These are phyloP conservation scores for Circinella umbellata DNA, from an alignment of 371 early-diverging fungal species.

Conservation along the genomic window DNA sequence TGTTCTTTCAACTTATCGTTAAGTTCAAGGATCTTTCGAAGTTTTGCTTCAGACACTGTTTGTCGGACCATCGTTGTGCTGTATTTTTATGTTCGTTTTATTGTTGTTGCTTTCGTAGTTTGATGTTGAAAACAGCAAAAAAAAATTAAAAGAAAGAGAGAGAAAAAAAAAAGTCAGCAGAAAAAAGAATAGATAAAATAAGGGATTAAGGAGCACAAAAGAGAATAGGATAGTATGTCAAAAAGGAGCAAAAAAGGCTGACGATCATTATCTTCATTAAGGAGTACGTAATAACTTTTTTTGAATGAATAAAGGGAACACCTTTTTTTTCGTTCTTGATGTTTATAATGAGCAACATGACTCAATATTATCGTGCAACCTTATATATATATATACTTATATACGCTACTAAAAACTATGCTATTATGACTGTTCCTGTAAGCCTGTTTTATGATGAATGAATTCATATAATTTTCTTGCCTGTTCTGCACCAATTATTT, in stretches of 20 bases:
- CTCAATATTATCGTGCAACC: too few species aligned
- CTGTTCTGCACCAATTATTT: conserved; percentile 61
- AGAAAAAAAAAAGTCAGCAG: background rate
- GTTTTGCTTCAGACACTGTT: conserved; percentile 46
- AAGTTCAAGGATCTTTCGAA: conserved; percentile 45
- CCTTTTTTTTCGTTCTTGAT: too few species aligned
- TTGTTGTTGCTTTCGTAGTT: too few species aligned
- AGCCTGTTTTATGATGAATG: conserved; percentile 36
- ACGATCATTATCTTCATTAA: too few species aligned
- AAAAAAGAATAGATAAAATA: conserved; percentile 2
- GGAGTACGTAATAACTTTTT: too few species aligned
- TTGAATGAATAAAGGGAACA: too few species aligned
- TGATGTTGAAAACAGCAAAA: background rate
- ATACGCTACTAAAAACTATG: background rate
- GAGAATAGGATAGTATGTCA: background rate
- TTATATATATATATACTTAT: background rate
- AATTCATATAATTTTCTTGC: conserved; percentile 61
- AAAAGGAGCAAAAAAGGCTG: background rate
- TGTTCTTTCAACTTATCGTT: conserved; percentile 56
- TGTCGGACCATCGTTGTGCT: conserved; percentile 24
- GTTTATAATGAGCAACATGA: too few species aligned
- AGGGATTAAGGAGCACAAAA: conserved; percentile 1
- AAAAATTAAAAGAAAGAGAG: background rate
- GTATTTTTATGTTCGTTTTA: too few species aligned
- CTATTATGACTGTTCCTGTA: background rate